phyloP scores from a whole-genome alignment of 2,329 filamentous ascomycete species.

The Aspergillus novofumigatus region DNA sequence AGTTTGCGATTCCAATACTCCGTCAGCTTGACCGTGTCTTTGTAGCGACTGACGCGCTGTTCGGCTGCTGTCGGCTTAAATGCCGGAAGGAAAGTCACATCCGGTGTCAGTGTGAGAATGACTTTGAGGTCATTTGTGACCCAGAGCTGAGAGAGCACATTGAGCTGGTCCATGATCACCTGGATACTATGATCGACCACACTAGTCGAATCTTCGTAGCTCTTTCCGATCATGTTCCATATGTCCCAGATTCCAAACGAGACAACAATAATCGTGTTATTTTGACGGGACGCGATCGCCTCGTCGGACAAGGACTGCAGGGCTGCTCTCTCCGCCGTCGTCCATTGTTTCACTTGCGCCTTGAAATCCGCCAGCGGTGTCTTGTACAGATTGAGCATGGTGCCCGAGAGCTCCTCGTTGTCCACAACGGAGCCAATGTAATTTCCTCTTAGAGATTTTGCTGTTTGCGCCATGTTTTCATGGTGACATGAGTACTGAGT shows the following conservation, averaged over 20 bases:
- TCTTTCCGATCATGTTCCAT: conserved; percentile 30
- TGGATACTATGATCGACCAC: conserved; percentile 29
- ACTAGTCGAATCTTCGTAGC: conserved; percentile 21
- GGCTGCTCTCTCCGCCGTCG: conserved; percentile 27
- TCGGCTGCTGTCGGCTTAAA: conserved; percentile 23
- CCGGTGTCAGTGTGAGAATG: conserved; percentile 35
- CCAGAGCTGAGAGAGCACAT: conserved; percentile 26
- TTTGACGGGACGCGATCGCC: conserved; percentile 20
- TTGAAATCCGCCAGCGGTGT: conserved; percentile 33
- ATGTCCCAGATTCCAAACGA: conserved; percentile 40
- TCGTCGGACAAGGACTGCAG: conserved; percentile 18
- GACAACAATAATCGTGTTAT: conserved; percentile 33
- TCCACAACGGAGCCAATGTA: conserved; percentile 32
- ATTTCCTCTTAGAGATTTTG: conserved; percentile 21
- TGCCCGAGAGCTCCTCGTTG: conserved; percentile 26
- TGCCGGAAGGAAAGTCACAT: conserved; percentile 39
- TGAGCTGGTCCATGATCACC: conserved; percentile 31
- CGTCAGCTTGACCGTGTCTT: conserved; percentile 30
- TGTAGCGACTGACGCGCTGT: conserved; percentile 24
- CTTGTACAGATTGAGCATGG: conserved; percentile 22
- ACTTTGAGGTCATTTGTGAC: conserved; percentile 29
- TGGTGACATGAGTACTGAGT: conserved; percentile 31
- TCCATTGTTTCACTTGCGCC: conserved; percentile 34
- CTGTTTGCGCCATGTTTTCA: conserved; percentile 31
- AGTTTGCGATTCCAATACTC: conserved; percentile 34